A percentile compares a stretch with the other conserved stretches of the same genome.
Conservation (phyloP, 352 stramenopile species). For the Globisporangium emineosum region DNA sequence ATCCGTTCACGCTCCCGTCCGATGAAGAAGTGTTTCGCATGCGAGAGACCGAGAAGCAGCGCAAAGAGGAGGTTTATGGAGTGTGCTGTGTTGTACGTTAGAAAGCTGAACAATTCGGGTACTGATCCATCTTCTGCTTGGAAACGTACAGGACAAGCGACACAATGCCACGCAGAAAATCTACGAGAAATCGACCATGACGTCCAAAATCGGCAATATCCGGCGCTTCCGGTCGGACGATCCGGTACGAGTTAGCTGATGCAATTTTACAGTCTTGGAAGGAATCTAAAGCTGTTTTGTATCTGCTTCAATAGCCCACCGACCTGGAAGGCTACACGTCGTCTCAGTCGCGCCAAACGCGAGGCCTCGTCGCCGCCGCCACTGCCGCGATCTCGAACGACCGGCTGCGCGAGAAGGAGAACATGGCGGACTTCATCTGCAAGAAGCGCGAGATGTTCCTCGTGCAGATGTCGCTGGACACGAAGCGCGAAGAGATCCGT, state of each 20-base stretch:
- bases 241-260: conserved; percentile 29
- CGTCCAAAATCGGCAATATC: conserved; percentile 80
- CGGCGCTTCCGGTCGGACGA: conserved; percentile 69
- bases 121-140: too few species aligned
- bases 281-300: not conserved
- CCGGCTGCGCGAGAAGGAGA: conserved; percentile 91
- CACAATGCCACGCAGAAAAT: conserved; percentile 73
- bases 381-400: conserved; percentile 83
- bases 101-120: not conserved
- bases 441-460: conserved; percentile 98
- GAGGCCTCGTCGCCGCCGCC: conserved; percentile 72
- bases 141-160: conserved; percentile 45
- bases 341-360: conserved; percentile 70
- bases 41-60: conserved; percentile 88
- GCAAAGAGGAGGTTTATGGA: conserved; percentile 62
- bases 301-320: conserved; percentile 24
- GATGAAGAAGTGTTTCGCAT: conserved; percentile 95
- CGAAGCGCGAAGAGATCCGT: conserved; percentile 94
- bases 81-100: not conserved
- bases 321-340: conserved; percentile 53
- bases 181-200: conserved; percentile 88
- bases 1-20: conserved; percentile 91
- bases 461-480: conserved; percentile 95
- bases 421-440: conserved; percentile 94
- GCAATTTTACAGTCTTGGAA: too few species aligned